These are phyloP conservation scores for Moricandia moricandioides DNA, from an alignment of 345 rosid species.

Conservation along the genomic window DNA sequence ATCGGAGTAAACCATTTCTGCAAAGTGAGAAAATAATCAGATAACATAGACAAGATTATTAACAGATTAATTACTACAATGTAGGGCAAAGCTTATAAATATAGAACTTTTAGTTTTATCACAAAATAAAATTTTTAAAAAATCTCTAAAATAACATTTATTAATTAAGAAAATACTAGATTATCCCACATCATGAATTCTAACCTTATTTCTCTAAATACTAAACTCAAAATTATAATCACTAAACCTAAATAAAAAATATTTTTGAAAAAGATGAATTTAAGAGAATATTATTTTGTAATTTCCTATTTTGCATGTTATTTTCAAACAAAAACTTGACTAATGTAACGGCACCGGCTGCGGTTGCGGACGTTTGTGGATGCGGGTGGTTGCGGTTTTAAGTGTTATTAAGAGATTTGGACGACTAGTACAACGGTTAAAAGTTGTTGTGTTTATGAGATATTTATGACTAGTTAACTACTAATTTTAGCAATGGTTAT, in stretches of 20 bases:
- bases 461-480: too few species aligned
- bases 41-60: background rate
- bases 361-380: too few species aligned
- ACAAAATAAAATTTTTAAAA: too few species aligned
- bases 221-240: background rate
- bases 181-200: background rate
- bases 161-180: background rate
- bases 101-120: background rate
- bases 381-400: too few species aligned
- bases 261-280: too few species aligned
- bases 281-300: background rate
- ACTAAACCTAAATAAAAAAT: background rate
- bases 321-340: background rate
- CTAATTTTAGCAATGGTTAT: too few species aligned
- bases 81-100: too few species aligned
- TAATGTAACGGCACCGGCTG: too few species aligned
- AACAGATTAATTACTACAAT: background rate
- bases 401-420: too few species aligned
- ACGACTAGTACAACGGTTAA: too few species aligned
- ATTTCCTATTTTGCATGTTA: background rate
- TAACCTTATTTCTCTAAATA: background rate
- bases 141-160: too few species aligned
- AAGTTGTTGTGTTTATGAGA: too few species aligned
- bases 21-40: constrained; percentile 3
- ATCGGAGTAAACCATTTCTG: constrained; percentile 43